Percentiles rank a stretch among this genome's conserved stretches.
Conservation (phyloP, 2,329 filamentous ascomycete genomes). For the Phaeomoniella chlamydospora region DNA sequence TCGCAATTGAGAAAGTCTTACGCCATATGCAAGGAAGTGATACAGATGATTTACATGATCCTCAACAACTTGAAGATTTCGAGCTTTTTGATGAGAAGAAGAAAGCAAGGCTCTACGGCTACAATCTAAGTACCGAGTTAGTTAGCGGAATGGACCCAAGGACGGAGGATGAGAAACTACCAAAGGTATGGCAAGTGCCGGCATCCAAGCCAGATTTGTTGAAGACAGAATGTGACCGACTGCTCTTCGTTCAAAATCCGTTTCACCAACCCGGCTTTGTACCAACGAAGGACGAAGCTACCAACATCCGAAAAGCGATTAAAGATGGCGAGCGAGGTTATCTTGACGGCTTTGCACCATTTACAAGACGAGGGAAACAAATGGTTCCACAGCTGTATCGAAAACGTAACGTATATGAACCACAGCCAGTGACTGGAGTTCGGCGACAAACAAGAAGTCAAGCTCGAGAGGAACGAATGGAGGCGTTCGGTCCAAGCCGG, state of each 20-base stretch:
- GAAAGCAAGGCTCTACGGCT: not conserved
- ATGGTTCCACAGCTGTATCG: not conserved
- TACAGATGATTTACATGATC: not conserved
- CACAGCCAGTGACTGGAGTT: not conserved
- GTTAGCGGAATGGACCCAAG: too few species aligned
- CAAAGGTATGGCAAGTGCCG: too few species aligned
- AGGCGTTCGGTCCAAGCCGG: not conserved
- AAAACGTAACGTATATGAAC: not conserved
- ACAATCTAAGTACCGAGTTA: too few species aligned
- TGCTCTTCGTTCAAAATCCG: not conserved
- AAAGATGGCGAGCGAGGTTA: not conserved
- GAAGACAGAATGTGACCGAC: not conserved
- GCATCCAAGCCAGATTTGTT: too few species aligned
- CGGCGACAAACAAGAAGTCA: not conserved
- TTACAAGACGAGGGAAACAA: not conserved
- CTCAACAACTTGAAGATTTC: not conserved
- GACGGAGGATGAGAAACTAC: too few species aligned
- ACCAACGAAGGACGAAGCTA: not conserved
- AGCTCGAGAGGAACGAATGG: not conserved
- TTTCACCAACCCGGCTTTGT: not conserved
- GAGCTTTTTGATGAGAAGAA: not conserved
- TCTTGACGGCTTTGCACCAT: not conserved
- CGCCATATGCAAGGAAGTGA: not conserved
- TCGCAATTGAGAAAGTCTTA: not conserved
- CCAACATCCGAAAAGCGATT: not conserved